These are phyloP conservation scores for Lasiodiplodia sp. DNA, from an alignment of 2,329 filamentous ascomycete species.

Conservation along the genomic window DNA sequence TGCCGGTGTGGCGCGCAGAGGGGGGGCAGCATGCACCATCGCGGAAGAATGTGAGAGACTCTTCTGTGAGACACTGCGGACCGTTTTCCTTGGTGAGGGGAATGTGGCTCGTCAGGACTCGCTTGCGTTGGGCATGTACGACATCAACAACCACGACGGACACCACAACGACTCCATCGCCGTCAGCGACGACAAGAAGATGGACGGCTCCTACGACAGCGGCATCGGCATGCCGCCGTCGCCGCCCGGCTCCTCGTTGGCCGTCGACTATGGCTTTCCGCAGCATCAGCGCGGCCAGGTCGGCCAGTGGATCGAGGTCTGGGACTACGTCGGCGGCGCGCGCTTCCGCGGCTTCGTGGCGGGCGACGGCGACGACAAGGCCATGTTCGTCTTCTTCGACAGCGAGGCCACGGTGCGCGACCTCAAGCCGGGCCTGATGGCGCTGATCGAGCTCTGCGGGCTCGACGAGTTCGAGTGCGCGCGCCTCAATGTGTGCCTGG, in stretches of 20 bases:
- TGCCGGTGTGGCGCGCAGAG: constrained; percentile 59
- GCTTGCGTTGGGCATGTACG: constrained; percentile 79
- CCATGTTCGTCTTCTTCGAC: constrained; percentile 90
- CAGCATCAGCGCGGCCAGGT: constrained; percentile 45
- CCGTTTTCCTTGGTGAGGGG: constrained; percentile 97
- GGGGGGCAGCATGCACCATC: constrained; percentile 95
- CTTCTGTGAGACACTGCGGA: constrained; percentile 95
- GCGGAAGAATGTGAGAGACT: constrained; percentile 99
- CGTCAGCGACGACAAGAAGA: constrained; percentile 64
- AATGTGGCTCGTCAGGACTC: constrained; percentile 77
- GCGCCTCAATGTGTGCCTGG: constrained; percentile 81
- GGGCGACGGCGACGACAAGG: constrained; percentile 72
- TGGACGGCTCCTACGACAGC: constrained; percentile 50
- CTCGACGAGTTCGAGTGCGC: constrained; percentile 74
- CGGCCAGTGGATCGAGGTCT: constrained; percentile 76
- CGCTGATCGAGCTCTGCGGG: constrained; percentile 86
- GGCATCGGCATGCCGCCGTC: constrained; percentile 43
- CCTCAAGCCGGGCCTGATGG: constrained; percentile 88
- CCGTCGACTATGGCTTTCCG: constrained; percentile 13
- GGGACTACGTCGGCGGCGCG: constrained; percentile 84
- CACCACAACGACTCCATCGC: constrained; percentile 38
- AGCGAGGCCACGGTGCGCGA: constrained; percentile 74
- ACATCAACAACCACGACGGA: constrained; percentile 41
- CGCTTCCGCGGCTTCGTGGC: constrained; percentile 87
- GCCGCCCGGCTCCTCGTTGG: constrained; percentile 38